phyloP scores from a whole-genome alignment of 257 asterid species.

The Nicotiana obtusifolia region DNA sequence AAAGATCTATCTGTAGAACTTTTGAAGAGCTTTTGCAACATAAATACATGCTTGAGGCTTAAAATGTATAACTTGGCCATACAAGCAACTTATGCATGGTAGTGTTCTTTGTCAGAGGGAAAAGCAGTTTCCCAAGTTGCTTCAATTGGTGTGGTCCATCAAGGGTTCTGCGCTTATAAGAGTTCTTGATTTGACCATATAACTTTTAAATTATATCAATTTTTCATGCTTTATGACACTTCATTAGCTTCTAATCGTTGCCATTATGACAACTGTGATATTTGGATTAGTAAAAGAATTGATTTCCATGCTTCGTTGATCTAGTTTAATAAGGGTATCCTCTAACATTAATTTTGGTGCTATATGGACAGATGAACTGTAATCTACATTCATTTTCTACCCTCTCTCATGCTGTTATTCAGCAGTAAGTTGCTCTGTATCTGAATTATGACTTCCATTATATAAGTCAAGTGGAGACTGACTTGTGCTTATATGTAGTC shows the following conservation, averaged over 20 bases:
- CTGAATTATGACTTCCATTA: neutral
- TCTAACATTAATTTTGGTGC: neutral
- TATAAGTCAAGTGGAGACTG: neutral
- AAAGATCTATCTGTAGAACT: neutral
- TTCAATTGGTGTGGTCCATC: neutral
- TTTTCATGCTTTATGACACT: neutral
- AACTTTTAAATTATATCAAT: neutral
- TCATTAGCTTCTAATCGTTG: neutral
- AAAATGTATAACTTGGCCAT: no score
- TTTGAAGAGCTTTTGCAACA: neutral
- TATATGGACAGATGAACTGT: neutral
- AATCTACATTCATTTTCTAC: neutral
- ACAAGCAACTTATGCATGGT: no score
- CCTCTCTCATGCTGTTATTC: neutral
- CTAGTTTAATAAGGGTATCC: neutral
- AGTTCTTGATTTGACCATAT: neutral
- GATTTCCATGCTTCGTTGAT: neutral
- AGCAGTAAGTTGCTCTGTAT: neutral
- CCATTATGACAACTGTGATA: neutral
- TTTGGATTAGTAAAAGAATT: neutral
- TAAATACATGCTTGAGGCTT: neutral
- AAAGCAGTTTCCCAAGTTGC: neutral
- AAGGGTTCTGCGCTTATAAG: neutral
- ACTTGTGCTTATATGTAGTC: neutral
- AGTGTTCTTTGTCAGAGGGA: neutral